A percentile compares a stretch with the other conserved stretches of the same genome.
phyloP scores from a whole-genome alignment of 2,329 filamentous ascomycete species.

The Elsinoe perseae region DNA sequence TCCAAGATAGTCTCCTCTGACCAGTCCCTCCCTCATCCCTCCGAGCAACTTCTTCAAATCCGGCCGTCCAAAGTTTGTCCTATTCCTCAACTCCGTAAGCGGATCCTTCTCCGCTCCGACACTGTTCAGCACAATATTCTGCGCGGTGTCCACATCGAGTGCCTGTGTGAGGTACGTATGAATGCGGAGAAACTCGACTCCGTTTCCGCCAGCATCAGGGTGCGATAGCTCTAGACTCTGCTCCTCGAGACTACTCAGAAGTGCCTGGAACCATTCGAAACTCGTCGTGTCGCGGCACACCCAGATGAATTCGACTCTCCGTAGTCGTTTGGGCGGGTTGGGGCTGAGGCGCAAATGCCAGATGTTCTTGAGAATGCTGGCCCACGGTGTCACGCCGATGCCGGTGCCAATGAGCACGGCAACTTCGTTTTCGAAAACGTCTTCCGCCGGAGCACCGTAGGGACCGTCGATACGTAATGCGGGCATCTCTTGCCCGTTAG shows the following conservation, averaged over 20 bases:
- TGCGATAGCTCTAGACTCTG: slow-evolving; percentile 61
- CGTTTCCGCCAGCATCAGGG: slow-evolving; percentile 51
- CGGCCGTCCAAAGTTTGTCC: slow-evolving; percentile 91
- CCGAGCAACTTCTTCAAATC: slow-evolving; percentile 76
- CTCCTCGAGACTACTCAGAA: slow-evolving; percentile 80
- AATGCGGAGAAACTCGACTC: slow-evolving; percentile 83
- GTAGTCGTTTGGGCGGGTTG: slow-evolving; percentile 80
- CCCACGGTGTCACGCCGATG: slow-evolving; percentile 83
- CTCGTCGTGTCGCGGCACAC: slow-evolving; percentile 91
- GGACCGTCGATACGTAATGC: slow-evolving; percentile 83
- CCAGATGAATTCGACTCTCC: slow-evolving; percentile 98
- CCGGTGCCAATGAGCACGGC: slow-evolving; percentile 78
- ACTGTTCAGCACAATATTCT: slow-evolving; percentile 95
- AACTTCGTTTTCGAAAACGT: slow-evolving; percentile 91
- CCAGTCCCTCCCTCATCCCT: slow-evolving; percentile 79
- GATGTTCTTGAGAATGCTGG: slow-evolving; percentile 88
- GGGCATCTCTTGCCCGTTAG: slow-evolving; percentile 91
- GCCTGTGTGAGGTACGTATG: slow-evolving; percentile 96
- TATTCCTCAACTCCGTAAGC: slow-evolving; percentile 77
- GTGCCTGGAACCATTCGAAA: slow-evolving; percentile 97
- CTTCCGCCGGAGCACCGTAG: slow-evolving; percentile 92
- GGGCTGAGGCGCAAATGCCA: slow-evolving; percentile 90
- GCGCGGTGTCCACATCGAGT: slow-evolving; percentile 81
- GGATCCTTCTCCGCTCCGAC: slow-evolving; percentile 84
- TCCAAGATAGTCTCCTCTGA: slow-evolving; percentile 71